Evolutionary conservation across 2,329 filamentous ascomycete species (phyloP).

Genomic region (Neospermospora avenae): DNA sequence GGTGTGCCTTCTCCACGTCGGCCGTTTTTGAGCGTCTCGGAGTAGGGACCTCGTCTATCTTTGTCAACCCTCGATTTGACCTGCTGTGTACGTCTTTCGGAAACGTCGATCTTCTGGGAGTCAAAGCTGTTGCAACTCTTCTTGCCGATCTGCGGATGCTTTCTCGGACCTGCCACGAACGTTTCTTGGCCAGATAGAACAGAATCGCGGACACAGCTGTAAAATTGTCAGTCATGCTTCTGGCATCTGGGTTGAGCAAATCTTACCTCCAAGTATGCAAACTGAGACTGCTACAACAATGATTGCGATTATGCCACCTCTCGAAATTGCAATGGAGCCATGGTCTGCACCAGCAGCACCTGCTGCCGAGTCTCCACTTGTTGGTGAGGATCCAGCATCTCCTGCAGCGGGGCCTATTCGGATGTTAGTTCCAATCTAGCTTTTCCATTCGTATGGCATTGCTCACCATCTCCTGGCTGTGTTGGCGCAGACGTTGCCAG

Average conservation of each 20-base stretch:
- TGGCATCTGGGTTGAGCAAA: background rate
- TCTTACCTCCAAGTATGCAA: slow-evolving; percentile 66
- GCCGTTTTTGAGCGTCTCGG: slow-evolving; percentile 48
- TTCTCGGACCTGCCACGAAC: slow-evolving; percentile 76
- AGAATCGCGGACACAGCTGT: slow-evolving; percentile 50
- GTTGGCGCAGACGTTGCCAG: slow-evolving; percentile 31
- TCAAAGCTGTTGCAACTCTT: slow-evolving; percentile 58
- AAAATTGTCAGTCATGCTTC: background rate
- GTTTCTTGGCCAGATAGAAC: slow-evolving; percentile 79
- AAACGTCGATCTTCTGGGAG: slow-evolving; percentile 59
- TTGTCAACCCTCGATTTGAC: slow-evolving; percentile 42
- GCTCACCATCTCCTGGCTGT: slow-evolving; percentile 29
- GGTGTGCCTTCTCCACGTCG: slow-evolving; percentile 56
- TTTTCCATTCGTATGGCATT: background rate
- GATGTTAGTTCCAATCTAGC: background rate
- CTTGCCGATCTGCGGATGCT: slow-evolving; percentile 66
- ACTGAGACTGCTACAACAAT: slow-evolving; percentile 67
- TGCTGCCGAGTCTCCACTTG: slow-evolving; percentile 47
- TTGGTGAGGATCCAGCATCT: slow-evolving; percentile 36
- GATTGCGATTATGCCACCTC: slow-evolving; percentile 69
- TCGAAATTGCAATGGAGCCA: slow-evolving; percentile 61
- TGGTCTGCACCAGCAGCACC: slow-evolving; percentile 64
- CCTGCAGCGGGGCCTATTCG: slow-evolving; percentile 26
- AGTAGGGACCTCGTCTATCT: slow-evolving; percentile 55
- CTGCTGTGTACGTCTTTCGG: slow-evolving; percentile 52